A percentile compares a stretch with the other conserved stretches of the same genome.
phyloP scores from a whole-genome alignment of 768 basidiomycete genomes.

The Kwoniella shandongensis region DNA sequence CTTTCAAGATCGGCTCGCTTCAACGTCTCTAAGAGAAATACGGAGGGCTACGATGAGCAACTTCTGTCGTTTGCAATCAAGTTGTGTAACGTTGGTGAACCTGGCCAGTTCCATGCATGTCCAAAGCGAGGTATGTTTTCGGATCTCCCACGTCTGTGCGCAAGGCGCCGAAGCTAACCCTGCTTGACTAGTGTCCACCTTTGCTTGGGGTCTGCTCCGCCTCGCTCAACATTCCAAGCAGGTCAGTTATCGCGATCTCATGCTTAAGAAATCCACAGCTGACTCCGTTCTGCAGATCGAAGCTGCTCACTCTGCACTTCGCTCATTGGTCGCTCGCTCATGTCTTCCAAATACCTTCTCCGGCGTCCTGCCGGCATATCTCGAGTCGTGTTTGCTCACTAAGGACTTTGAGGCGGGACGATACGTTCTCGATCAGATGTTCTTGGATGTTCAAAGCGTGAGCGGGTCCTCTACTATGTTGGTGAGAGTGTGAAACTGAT shows the following conservation, averaged over 20 bases:
- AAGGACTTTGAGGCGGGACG: constrained; percentile 2
- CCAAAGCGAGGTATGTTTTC: constrained; percentile 27
- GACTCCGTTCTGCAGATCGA: constrained; percentile 16
- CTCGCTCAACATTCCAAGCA: constrained; percentile 24
- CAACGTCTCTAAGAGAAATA: constrained; percentile 1
- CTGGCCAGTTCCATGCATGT: constrained; percentile 22
- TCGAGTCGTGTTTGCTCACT: constrained; percentile 33
- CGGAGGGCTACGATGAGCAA: constrained; percentile 12
- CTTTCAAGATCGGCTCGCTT: constrained; percentile 23
- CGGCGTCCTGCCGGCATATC: constrained; percentile 31
- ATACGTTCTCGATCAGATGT: constrained; percentile 15
- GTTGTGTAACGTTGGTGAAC: constrained; percentile 24
- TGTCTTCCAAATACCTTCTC: constrained; percentile 15
- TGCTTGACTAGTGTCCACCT: constrained; percentile 5
- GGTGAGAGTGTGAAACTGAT: background rate
- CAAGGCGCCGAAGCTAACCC: background rate
- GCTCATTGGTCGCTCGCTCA: constrained; percentile 7
- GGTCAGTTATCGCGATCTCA: constrained; percentile 15
- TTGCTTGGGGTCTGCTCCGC: constrained; percentile 30
- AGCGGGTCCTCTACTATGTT: constrained; percentile 9
- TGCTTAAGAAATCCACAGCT: background rate
- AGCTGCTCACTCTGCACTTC: constrained; percentile 15
- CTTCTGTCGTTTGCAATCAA: constrained; percentile 15
- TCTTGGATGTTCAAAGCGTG: constrained; percentile 27
- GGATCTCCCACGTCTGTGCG: background rate